Evolutionary conservation across 306 rosid species (phyloP).

Genomic region (Cucurbita ficifolia): DNA sequence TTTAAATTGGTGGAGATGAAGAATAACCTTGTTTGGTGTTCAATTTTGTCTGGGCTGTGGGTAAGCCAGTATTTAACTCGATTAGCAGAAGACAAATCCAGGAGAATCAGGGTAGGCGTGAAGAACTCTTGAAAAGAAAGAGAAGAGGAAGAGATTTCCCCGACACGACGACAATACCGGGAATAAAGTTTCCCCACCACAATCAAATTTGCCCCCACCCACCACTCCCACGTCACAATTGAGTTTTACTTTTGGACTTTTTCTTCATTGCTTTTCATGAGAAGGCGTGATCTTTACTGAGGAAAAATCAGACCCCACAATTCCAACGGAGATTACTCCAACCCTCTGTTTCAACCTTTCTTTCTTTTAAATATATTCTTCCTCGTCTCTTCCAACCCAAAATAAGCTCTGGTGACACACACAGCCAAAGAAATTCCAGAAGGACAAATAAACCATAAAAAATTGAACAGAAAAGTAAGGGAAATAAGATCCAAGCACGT

Average conservation of each 20-base stretch:
- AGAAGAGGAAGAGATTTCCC: constrained; percentile 25
- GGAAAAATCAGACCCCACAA: constrained; percentile 27
- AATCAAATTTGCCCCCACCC: constrained; percentile 14
- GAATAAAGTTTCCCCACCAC: constrained; percentile 54
- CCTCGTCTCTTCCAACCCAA: background rate
- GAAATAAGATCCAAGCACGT: background rate
- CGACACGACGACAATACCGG: constrained; percentile 66
- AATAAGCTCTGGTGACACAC: background rate
- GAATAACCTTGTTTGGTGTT: constrained; percentile 10
- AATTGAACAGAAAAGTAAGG: background rate
- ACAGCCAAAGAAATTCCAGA: background rate
- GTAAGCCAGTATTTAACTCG: background rate
- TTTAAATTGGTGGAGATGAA: background rate
- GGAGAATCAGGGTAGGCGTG: constrained; percentile 49
- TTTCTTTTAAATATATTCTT: background rate
- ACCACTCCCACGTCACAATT: constrained; percentile 28
- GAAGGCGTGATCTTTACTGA: constrained; percentile 52
- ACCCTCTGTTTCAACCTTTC: background rate
- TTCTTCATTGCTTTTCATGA: constrained; percentile 34
- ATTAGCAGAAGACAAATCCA: constrained; percentile 32
- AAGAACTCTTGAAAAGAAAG: constrained; percentile 19
- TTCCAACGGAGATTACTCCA: constrained; percentile 7
- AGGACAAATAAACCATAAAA: background rate
- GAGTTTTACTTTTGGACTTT: constrained; percentile 37
- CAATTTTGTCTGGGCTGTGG: constrained; percentile 23